Base-by-base conservation (phyloP, 2,329 filamentous ascomycete genomes). In the Dactylonectria macrodidyma region DNA sequence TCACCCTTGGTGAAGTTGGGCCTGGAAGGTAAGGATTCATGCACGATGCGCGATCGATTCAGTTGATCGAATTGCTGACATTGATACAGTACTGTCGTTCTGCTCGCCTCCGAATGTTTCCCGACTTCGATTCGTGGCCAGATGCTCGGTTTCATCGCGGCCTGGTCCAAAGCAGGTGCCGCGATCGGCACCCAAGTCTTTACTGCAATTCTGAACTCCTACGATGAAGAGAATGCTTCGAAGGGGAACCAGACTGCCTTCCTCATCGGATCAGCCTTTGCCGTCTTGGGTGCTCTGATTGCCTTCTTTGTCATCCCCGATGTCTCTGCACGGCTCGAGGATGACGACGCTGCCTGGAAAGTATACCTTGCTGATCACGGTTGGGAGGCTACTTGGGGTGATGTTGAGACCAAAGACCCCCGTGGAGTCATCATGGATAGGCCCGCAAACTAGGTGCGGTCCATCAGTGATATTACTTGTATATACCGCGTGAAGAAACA, bases 141-240 rank as follows among this genome's bases (percentile, higher is more conserved):
- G 59, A 85, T 84, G 74, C 80, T 86, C 65, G 85, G 85, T 1
- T 78, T 87, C 57, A 81, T 84, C 0, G 79, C 84, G 0, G 85
- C 85, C 0, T 82, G 82, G 19, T 84, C 83, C 12, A 88, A 87
- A 65, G 84, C 84, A 1, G 85, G 86, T 1, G 84, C 85, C 0
- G 84, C 85, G 0, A 83, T 87, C 19, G 85, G 85, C 1, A 87
- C 84, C 0, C 78, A 86, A 62, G 84, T 85, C 3, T 88, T 88
- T 64, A 85, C 81, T 0, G 83, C 85, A 0, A 88, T 89, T 51
- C 82, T 86, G 36, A 80, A 83, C 59, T 80, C 81, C 1, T 86
- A 81, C 62, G 60, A 79, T 30, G 71, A 79, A 14, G 78, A 83
- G 30, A 76, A 62, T 44, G 59, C 80, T 0, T 74, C 80, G 10